A percentile compares a stretch with the other conserved stretches of the same genome.
Evolutionary conservation across 768 basidiomycete genomes (phyloP).

Genomic region (Gelatoporia subvermispora): DNA sequence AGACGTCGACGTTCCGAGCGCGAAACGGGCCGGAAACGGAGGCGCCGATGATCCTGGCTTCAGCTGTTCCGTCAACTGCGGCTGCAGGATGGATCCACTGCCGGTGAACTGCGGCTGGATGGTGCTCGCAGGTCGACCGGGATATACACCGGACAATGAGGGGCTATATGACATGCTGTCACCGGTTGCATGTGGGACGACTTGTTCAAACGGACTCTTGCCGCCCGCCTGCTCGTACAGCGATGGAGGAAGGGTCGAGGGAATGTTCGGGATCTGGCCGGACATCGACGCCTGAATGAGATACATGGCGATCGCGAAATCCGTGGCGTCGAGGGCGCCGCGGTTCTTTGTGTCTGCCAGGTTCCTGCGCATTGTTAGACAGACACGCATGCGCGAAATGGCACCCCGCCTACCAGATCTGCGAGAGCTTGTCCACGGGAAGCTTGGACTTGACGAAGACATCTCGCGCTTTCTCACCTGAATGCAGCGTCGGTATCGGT

Average conservation of each 20-base stretch:
- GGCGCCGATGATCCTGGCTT: constrained; percentile 17
- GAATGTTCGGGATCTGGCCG: constrained; percentile 64
- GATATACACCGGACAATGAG: constrained; percentile 35
- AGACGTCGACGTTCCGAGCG: constrained; percentile 11
- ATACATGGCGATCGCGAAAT: constrained; percentile 96
- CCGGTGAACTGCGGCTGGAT: constrained; percentile 49
- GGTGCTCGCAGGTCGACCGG: constrained; percentile 26
- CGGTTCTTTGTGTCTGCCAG: constrained; percentile 94
- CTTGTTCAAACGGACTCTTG: constrained; percentile 29
- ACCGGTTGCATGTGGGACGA: constrained; percentile 51
- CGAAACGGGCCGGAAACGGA: constrained; percentile 23
- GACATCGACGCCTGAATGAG: constrained; percentile 93
- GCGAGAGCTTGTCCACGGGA: constrained; percentile 77
- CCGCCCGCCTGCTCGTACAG: constrained; percentile 74
- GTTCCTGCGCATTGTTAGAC: constrained; percentile 47
- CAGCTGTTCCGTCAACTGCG: constrained; percentile 62
- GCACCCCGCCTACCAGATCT: constrained; percentile 74
- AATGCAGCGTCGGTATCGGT: background rate
- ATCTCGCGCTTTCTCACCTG: constrained; percentile 84
- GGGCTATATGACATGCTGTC: constrained; percentile 63
- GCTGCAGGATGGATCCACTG: constrained; percentile 35
- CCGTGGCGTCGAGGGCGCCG: constrained; percentile 80
- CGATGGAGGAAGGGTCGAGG: constrained; percentile 71
- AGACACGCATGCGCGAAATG: background rate
- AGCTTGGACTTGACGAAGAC: constrained; percentile 91